These are phyloP conservation scores for Rehmannia glutinosa DNA, from an alignment of 257 asterid genomes.

Conservation along the genomic window DNA sequence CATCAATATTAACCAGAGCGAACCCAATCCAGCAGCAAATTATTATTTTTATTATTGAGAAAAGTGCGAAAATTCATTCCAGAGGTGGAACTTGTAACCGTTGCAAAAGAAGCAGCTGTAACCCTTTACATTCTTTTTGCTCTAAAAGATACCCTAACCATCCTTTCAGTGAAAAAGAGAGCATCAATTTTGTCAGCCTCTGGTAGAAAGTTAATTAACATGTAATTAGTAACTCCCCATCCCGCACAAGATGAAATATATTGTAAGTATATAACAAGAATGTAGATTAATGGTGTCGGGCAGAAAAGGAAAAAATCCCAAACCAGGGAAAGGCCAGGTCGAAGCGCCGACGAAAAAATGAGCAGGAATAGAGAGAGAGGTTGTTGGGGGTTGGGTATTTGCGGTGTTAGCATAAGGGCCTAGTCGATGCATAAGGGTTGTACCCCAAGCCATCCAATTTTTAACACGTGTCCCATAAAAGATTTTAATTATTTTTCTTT, in stretches of 20 bases:
- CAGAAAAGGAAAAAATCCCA: neutral
- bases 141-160: neutral
- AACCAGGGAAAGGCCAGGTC: neutral
- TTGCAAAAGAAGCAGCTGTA: conserved; percentile 6
- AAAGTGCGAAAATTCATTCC: neutral
- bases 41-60: neutral
- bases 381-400: neutral
- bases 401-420: too few relatives aligned
- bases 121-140: conserved; percentile 9
- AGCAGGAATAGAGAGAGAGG: too few relatives aligned
- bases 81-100: conserved; percentile 1
- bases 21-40: neutral
- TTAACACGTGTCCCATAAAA: neutral
- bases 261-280: neutral
- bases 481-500: neutral
- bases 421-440: neutral
- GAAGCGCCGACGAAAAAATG: too few relatives aligned
- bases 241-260: neutral
- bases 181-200: neutral
- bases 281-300: neutral
- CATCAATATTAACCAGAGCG: neutral
- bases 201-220: neutral
- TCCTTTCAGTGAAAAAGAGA: neutral
- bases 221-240: too few relatives aligned
- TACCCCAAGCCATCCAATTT: neutral